phyloP scores from a whole-genome alignment of 2,329 filamentous ascomycete species.

The Hymenoscyphus scutula region DNA sequence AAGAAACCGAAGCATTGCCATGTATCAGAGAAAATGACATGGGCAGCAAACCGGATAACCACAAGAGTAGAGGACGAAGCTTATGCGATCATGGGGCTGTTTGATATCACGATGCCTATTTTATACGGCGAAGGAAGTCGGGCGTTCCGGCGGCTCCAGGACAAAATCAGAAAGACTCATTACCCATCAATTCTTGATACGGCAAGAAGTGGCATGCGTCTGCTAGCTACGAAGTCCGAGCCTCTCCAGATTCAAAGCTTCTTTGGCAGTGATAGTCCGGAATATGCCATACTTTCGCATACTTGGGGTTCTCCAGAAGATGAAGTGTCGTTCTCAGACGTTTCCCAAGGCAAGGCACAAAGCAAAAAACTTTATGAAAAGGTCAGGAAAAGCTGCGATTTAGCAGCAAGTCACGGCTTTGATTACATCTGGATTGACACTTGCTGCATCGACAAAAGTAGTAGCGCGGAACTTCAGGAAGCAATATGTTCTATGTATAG shows the following conservation, averaged over 20 bases:
- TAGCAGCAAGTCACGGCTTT: slow-evolving; percentile 1
- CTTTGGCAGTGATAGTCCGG: background rate
- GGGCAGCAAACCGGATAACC: slow-evolving; percentile 36
- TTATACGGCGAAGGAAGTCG: slow-evolving; percentile 38
- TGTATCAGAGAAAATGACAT: slow-evolving; percentile 38
- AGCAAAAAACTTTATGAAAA: slow-evolving; percentile 3
- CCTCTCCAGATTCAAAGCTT: background rate
- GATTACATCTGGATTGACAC: slow-evolving; percentile 16
- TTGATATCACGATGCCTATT: slow-evolving; percentile 38
- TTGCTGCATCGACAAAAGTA: slow-evolving; percentile 17
- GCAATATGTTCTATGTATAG: slow-evolving; percentile 13
- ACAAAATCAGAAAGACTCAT: slow-evolving; percentile 37
- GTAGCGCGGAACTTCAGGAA: slow-evolving; percentile 6
- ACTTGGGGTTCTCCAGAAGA: slow-evolving; percentile 12
- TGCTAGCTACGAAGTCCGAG: background rate
- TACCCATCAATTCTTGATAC: slow-evolving; percentile 38
- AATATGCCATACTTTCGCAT: slow-evolving; percentile 20
- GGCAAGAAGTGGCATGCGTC: background rate
- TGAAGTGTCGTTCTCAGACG: slow-evolving; percentile 14
- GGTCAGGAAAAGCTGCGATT: background rate
- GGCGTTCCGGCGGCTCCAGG: slow-evolving; percentile 38
- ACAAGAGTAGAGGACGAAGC: slow-evolving; percentile 33
- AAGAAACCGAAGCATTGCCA: slow-evolving; percentile 28
- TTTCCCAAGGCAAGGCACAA: slow-evolving; percentile 3
- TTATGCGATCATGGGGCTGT: slow-evolving; percentile 36